A percentile compares a stretch with the other conserved stretches of the same genome.
phyloP scores from a whole-genome alignment of 345 rosid species.

The Eucalyptus pauciflora region DNA sequence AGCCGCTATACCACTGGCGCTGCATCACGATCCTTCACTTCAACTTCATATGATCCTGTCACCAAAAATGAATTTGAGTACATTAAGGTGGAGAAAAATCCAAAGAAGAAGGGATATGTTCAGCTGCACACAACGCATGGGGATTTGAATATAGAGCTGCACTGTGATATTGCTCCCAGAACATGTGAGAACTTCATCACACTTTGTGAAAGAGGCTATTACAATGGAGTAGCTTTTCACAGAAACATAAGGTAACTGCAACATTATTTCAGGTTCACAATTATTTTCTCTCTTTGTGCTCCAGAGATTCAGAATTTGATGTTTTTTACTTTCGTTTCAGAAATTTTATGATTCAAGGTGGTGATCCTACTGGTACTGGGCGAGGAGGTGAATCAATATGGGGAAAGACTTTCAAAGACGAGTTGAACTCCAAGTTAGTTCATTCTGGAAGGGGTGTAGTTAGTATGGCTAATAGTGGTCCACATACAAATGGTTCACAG shows the following conservation, averaged over 20 bases:
- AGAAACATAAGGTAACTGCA: constrained; percentile 62
- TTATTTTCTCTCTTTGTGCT: not conserved
- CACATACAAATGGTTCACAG: constrained; percentile 95
- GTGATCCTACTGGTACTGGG: constrained; percentile 95
- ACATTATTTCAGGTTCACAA: not conserved
- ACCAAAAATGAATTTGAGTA: constrained; percentile 79
- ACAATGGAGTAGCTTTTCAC: constrained; percentile 69
- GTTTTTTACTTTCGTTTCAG: constrained; percentile 7
- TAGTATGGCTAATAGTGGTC: constrained; percentile 98
- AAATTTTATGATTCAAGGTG: constrained; percentile 98
- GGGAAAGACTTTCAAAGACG: constrained; percentile 97
- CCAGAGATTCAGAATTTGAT: not conserved
- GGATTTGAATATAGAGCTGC: constrained; percentile 88
- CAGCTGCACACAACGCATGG: constrained; percentile 85
- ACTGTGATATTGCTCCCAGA: constrained; percentile 88
- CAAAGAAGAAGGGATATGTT: constrained; percentile 93
- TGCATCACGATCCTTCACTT: constrained; percentile 95
- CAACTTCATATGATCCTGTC: constrained; percentile 79
- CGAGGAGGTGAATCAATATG: constrained; percentile 89
- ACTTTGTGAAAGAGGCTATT: constrained; percentile 77
- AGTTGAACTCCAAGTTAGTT: constrained; percentile 75
- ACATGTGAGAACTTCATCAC: constrained; percentile 88
- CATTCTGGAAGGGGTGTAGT: constrained; percentile 93
- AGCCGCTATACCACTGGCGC: constrained; percentile 87
- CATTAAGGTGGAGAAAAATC: constrained; percentile 84